These are phyloP conservation scores for Perilla frutescens DNA, from an alignment of 257 asterid genomes.

Conservation along the genomic window DNA sequence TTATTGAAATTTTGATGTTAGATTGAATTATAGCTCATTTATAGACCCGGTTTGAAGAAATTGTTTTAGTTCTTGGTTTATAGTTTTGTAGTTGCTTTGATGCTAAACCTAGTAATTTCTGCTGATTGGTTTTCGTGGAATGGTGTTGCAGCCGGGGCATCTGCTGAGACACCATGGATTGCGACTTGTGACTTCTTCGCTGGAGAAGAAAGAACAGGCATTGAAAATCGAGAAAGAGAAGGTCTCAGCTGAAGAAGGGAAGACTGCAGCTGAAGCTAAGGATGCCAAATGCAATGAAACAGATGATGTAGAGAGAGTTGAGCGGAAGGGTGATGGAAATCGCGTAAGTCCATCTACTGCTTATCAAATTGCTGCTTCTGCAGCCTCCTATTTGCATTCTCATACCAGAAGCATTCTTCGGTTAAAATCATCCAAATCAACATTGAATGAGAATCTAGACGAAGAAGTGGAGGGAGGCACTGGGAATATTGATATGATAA, in stretches of 20 bases:
- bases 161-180: constrained; percentile 63
- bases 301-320: constrained; percentile 32
- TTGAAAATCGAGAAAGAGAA: constrained; percentile 59
- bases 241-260: constrained; percentile 42
- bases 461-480: constrained; percentile 30
- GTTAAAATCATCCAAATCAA: constrained; percentile 53
- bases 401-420: constrained; percentile 78
- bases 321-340: constrained; percentile 40
- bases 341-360: constrained; percentile 65
- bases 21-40: constrained; percentile 1
- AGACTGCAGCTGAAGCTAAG: constrained; percentile 31
- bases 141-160: constrained; percentile 65
- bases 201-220: constrained; percentile 80
- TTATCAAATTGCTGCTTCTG: constrained; percentile 89
- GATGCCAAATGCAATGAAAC: constrained; percentile 36
- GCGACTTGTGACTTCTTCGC: constrained; percentile 73
- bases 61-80: background rate
- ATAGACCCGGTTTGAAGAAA: background rate
- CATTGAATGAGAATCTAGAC: constrained; percentile 31
- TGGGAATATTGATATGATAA: constrained; percentile 37
- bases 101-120: constrained; percentile 12
- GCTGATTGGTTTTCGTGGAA: constrained; percentile 22
- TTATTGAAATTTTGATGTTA: background rate
- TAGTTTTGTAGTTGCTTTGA: background rate
- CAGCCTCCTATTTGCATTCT: constrained; percentile 91